Percentiles rank a stretch among this genome's conserved stretches.
Evolutionary conservation across 768 basidiomycete genomes (phyloP).

Genomic region (Lentinula aciculospora): DNA sequence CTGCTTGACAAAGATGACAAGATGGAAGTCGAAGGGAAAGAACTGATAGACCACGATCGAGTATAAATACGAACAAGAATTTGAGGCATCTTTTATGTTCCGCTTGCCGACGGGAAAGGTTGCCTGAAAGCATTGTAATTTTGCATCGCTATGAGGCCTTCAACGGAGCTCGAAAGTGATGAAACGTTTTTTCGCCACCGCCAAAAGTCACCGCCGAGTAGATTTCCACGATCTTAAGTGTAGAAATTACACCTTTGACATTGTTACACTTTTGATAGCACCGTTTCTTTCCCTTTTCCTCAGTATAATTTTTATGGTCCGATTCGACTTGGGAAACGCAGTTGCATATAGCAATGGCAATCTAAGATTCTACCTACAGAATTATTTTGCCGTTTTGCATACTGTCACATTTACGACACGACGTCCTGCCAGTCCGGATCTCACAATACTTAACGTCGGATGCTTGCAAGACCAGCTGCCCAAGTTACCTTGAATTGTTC

Average conservation of each 20-base stretch:
- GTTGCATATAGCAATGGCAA: background rate
- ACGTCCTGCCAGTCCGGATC: background rate
- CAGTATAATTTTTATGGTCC: background rate
- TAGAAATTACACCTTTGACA: no score
- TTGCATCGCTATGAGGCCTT: slow-evolving; percentile 1
- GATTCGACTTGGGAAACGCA: background rate
- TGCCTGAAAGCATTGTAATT: background rate
- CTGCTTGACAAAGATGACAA: background rate
- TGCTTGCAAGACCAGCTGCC: background rate
- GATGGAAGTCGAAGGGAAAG: background rate
- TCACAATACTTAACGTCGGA: background rate
- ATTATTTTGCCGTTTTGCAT: background rate
- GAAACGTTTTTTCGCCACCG: background rate
- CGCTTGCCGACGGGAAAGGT: background rate
- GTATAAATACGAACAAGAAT: background rate
- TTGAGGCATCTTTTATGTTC: background rate
- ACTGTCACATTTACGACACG: background rate
- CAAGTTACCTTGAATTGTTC: background rate
- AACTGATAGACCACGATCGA: background rate
- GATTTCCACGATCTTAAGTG: background rate
- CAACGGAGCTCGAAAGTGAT: background rate
- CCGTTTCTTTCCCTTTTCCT: background rate
- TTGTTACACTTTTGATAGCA: no score
- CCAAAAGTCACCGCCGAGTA: background rate
- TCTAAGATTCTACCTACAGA: background rate